A percentile compares a stretch with the other conserved stretches of the same genome.
These are phyloP conservation scores for Plectosphaerella sp. DNA, from an alignment of 2,329 filamentous ascomycete genomes.

Conservation along the genomic window DNA sequence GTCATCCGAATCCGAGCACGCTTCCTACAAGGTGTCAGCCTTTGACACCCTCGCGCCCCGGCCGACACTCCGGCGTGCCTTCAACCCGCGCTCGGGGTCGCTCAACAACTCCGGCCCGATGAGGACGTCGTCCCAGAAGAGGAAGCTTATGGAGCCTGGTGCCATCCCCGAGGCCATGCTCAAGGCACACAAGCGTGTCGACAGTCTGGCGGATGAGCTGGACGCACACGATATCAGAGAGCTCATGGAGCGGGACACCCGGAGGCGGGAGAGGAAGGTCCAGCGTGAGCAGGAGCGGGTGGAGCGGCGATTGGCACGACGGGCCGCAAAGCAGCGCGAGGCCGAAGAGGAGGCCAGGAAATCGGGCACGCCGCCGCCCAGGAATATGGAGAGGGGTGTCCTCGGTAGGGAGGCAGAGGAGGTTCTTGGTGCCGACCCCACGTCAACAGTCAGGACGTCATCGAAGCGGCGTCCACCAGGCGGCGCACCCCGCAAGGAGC, in stretches of 20 bases:
- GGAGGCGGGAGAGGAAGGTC: constrained; percentile 72
- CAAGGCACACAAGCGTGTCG: constrained; percentile 57
- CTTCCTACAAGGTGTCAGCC: constrained; percentile 75
- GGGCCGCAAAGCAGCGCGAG: constrained; percentile 61
- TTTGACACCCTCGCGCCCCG: constrained; percentile 80
- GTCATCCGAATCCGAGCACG: constrained; percentile 69
- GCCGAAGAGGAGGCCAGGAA: constrained; percentile 52
- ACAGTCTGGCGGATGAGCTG: constrained; percentile 77
- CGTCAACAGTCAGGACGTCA: constrained; percentile 52
- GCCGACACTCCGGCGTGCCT: constrained; percentile 73
- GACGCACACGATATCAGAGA: constrained; percentile 81
- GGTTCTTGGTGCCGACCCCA: constrained; percentile 52
- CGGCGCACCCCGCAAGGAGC: constrained; percentile 18
- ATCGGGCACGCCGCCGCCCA: constrained; percentile 44
- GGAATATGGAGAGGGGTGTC: constrained; percentile 57
- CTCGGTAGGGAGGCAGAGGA: constrained; percentile 51
- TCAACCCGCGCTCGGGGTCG: constrained; percentile 55
- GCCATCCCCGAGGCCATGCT: constrained; percentile 58
- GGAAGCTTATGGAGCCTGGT: constrained; percentile 44
- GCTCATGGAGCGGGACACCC: constrained; percentile 83
- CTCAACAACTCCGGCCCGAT: constrained; percentile 39
- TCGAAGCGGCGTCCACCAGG: constrained; percentile 40
- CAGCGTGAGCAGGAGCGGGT: constrained; percentile 63
- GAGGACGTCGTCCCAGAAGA: constrained; percentile 45
- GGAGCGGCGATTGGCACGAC: constrained; percentile 59